phyloP scores from a whole-genome alignment of 2,329 filamentous ascomycete species.

The Lojkania enalia region DNA sequence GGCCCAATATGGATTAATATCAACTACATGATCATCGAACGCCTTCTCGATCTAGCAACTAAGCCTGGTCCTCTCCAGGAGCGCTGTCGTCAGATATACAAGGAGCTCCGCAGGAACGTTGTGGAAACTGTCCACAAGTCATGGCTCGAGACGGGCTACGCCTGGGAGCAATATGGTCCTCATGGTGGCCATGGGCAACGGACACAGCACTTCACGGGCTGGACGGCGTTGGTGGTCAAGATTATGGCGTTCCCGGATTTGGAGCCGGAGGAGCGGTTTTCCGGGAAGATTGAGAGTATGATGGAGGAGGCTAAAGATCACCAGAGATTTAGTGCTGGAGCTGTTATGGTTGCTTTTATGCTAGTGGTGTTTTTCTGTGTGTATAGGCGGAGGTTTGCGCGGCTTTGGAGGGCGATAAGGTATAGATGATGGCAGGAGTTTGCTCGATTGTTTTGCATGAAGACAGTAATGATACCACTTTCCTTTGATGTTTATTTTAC shows the following conservation, averaged over 20 bases:
- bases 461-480: too few relatives aligned
- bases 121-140: conserved; percentile 85
- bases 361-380: background rate
- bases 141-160: conserved; percentile 92
- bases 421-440: background rate
- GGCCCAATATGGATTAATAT: conserved; percentile 95
- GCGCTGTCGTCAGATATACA: conserved; percentile 72
- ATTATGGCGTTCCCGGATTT: conserved; percentile 88
- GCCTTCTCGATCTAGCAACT: conserved; percentile 57
- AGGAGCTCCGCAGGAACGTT: conserved; percentile 75
- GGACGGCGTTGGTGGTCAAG: conserved; percentile 92
- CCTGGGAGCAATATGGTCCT: conserved; percentile 98
- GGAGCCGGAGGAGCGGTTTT: conserved; percentile 6
- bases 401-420: background rate
- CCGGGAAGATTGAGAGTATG: background rate
- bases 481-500: too few relatives aligned
- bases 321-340: background rate
- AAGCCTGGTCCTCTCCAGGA: conserved; percentile 65
- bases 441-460: too few relatives aligned
- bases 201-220: conserved; percentile 95
- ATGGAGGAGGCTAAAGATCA: background rate
- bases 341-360: background rate
- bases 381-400: background rate
- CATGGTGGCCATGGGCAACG: conserved; percentile 92
- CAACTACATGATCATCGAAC: conserved; percentile 83